These are phyloP conservation scores for Russula earlei DNA, from an alignment of 768 basidiomycete genomes.

Conservation along the genomic window DNA sequence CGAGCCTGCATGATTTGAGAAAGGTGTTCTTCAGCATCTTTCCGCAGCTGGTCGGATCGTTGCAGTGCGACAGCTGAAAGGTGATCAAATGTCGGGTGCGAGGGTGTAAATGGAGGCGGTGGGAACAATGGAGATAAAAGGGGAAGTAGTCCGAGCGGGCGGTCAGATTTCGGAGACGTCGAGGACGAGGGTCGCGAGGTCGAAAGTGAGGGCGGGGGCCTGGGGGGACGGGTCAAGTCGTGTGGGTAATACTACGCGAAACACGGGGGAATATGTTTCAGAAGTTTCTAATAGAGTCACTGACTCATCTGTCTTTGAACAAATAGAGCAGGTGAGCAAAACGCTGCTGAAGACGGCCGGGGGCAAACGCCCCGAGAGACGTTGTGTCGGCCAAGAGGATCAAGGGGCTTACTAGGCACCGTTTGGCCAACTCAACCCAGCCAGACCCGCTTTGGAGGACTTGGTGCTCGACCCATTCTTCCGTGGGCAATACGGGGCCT, in stretches of 20 bases:
- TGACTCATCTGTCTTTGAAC: slow-evolving; percentile 23
- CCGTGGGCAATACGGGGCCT: slow-evolving; percentile 57
- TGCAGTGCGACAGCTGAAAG: slow-evolving; percentile 48
- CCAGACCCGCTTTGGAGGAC: slow-evolving; percentile 56
- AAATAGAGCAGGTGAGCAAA: slow-evolving; percentile 8
- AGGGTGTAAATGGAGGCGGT: slow-evolving; percentile 68
- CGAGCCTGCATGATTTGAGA: slow-evolving; percentile 43
- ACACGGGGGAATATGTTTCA: slow-evolving; percentile 30
- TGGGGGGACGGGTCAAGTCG: slow-evolving; percentile 7
- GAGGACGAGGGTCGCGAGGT: slow-evolving; percentile 9
- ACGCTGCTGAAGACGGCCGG: background rate
- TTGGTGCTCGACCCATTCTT: slow-evolving; percentile 72
- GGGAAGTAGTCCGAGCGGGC: slow-evolving; percentile 35
- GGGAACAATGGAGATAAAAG: slow-evolving; percentile 54
- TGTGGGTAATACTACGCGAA: slow-evolving; percentile 24
- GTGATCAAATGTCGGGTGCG: slow-evolving; percentile 61
- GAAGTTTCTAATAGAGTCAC: slow-evolving; percentile 23
- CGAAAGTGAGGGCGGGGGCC: background rate
- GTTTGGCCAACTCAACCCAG: slow-evolving; percentile 63
- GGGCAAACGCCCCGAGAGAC: background rate
- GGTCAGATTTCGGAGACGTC: background rate
- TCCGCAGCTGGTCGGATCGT: slow-evolving; percentile 45
- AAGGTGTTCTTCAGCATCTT: slow-evolving; percentile 50
- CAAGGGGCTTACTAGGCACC: slow-evolving; percentile 51
- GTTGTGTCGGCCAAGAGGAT: background rate